Conservation (phyloP, 2,329 filamentous ascomycete species). For the Penicillium sp. region DNA sequence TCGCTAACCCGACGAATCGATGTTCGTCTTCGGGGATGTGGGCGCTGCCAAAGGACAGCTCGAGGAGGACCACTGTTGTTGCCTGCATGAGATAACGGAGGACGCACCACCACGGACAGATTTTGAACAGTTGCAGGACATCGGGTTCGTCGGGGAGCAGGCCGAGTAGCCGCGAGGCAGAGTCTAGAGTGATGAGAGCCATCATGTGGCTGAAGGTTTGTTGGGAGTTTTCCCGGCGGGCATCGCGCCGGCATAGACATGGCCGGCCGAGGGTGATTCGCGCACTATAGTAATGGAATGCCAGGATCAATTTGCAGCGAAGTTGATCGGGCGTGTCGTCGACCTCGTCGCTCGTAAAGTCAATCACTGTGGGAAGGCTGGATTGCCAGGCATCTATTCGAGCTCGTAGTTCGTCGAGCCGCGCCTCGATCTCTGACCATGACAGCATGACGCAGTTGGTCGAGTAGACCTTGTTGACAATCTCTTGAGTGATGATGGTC, state of each 20-base stretch:
- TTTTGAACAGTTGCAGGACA: constrained; percentile 41
- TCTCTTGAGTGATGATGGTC: constrained; percentile 42
- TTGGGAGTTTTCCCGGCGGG: constrained; percentile 29
- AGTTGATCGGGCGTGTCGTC: constrained; percentile 37
- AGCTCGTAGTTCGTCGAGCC: constrained; percentile 40
- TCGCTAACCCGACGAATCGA: constrained; percentile 38
- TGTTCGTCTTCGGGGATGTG: constrained; percentile 46
- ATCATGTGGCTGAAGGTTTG: constrained; percentile 44
- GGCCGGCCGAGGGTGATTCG: constrained; percentile 49
- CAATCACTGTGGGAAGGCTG: constrained; percentile 40
- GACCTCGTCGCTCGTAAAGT: constrained; percentile 38
- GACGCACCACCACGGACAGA: constrained; percentile 51
- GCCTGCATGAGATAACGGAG: constrained; percentile 51
- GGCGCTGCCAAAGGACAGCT: constrained; percentile 47
- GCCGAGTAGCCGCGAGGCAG: constrained; percentile 42
- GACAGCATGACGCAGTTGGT: constrained; percentile 40
- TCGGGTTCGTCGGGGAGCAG: constrained; percentile 47
- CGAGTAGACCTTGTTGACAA: constrained; percentile 47
- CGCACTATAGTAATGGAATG: constrained; percentile 48
- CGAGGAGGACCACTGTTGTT: constrained; percentile 48
- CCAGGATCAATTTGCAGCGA: constrained; percentile 45
- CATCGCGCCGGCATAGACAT: constrained; percentile 48
- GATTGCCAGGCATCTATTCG: constrained; percentile 44
- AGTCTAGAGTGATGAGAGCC: constrained; percentile 42
- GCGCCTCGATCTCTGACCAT: constrained; percentile 45